Evolutionary conservation across 352 stramenopile species (phyloP).

Genomic region (Phytophthora tubulina): DNA sequence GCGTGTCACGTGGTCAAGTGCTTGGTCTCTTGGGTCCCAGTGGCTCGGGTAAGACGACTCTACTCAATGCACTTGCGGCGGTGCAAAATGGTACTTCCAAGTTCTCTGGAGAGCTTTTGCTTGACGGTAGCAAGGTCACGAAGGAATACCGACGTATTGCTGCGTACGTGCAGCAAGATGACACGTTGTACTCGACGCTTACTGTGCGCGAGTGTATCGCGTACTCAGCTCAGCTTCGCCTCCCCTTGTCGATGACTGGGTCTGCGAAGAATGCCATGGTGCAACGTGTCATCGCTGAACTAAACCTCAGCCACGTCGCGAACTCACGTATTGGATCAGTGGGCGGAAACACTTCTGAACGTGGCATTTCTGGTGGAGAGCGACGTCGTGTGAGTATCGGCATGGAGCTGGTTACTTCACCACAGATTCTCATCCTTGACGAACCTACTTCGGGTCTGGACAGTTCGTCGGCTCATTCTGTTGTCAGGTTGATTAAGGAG

Average conservation of each 20-base stretch:
- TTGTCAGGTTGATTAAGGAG: constrained; percentile 91
- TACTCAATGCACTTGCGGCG: constrained; percentile 79
- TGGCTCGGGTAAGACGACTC: constrained; percentile 86
- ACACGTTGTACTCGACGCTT: constrained; percentile 82
- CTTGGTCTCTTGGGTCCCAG: constrained; percentile 79
- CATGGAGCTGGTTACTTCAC: constrained; percentile 93
- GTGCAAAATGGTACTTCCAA: constrained; percentile 70
- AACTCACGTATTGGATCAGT: constrained; percentile 69
- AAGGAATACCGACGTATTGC: constrained; percentile 78
- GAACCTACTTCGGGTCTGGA: constrained; percentile 95
- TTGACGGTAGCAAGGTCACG: constrained; percentile 67
- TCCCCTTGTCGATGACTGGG: constrained; percentile 57
- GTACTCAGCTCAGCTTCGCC: constrained; percentile 84
- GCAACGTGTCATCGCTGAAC: constrained; percentile 70
- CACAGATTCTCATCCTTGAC: constrained; percentile 90
- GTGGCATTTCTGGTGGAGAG: constrained; percentile 94
- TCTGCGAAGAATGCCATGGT: constrained; percentile 74
- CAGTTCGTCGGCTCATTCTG: constrained; percentile 87
- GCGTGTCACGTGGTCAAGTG: constrained; percentile 64
- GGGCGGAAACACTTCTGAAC: constrained; percentile 43
- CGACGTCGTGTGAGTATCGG: constrained; percentile 93
- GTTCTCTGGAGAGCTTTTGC: constrained; percentile 65
- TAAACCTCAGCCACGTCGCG: constrained; percentile 77
- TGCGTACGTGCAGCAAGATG: constrained; percentile 91
- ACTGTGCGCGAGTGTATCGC: constrained; percentile 88